Evolutionary conservation across 148 eudicot genomes (phyloP).

Genomic region (Rhododendron griersonianum): DNA sequence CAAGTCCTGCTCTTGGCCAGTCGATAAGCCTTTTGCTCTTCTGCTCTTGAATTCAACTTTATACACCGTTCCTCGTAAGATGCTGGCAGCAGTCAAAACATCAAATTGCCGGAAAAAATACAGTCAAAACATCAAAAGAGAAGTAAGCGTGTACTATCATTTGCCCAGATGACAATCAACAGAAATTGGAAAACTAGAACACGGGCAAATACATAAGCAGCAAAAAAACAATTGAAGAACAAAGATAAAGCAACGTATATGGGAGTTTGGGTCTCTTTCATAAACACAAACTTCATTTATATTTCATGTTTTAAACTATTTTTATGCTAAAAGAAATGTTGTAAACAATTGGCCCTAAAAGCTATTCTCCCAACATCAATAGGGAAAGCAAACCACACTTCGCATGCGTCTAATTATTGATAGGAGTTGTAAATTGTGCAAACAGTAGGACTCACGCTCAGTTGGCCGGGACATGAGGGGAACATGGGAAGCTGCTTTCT

Average conservation of each 20-base stretch:
- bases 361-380: not conserved
- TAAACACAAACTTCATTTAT: not conserved
- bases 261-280: not conserved
- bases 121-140: constrained; percentile 1
- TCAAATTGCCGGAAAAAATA: not conserved
- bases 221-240: not conserved
- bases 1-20: not conserved
- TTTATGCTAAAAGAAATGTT: not conserved
- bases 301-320: not conserved
- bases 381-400: not conserved
- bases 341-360: not conserved
- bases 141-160: not conserved
- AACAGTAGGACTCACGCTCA: constrained; percentile 65
- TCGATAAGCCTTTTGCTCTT: not conserved
- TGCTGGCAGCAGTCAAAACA: constrained; percentile 29
- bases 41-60: constrained; percentile 21
- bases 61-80: constrained; percentile 43
- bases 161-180: not conserved
- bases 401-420: not conserved
- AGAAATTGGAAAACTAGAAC: not conserved
- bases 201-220: not conserved
- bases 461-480: constrained; percentile 63
- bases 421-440: not conserved
- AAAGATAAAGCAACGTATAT: not conserved
- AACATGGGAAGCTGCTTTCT: constrained; percentile 46